A percentile compares a stretch with the other conserved stretches of the same genome.
These are phyloP conservation scores for Ogataea neopini DNA, from an alignment of 805 yeast genomes.

Conservation along the genomic window DNA sequence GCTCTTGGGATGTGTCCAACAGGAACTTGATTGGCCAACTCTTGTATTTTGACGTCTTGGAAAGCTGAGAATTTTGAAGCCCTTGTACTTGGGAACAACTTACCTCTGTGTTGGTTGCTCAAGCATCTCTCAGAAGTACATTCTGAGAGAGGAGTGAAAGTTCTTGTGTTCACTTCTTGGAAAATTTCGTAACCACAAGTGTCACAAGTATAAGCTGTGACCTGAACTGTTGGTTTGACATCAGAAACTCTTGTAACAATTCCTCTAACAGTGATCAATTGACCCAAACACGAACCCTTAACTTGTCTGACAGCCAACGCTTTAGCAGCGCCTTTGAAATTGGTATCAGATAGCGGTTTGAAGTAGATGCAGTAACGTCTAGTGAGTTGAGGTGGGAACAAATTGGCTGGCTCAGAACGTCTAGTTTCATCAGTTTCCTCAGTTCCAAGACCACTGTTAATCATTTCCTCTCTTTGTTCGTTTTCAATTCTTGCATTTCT, in stretches of 20 bases:
- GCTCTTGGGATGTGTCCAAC: conserved; percentile 96
- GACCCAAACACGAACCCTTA: conserved; percentile 80
- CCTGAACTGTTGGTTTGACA: conserved; percentile 88
- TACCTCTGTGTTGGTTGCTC: conserved; percentile 81
- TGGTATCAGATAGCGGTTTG: conserved; percentile 62
- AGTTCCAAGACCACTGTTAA: conserved; percentile 40
- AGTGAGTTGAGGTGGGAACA: conserved; percentile 83
- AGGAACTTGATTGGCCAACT: conserved; percentile 93
- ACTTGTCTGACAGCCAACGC: conserved; percentile 88
- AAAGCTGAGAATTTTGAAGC: conserved; percentile 94
- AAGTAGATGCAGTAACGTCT: conserved; percentile 87
- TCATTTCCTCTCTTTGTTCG: conserved; percentile 64
- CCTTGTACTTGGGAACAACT: conserved; percentile 86
- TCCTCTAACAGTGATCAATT: conserved; percentile 87
- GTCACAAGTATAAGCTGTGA: conserved; percentile 96
- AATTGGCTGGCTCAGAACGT: conserved; percentile 38
- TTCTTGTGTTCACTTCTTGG: conserved; percentile 86
- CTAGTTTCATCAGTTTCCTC: conserved; percentile 20
- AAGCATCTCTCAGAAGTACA: conserved; percentile 83
- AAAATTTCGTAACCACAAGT: conserved; percentile 95
- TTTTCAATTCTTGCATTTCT: conserved; percentile 73
- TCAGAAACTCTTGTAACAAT: conserved; percentile 94
- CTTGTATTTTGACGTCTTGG: conserved; percentile 95
- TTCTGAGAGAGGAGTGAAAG: conserved; percentile 83
- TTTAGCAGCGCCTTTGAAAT: conserved; percentile 41